Percentiles rank a stretch among this genome's conserved stretches.
Evolutionary conservation across 1,284 basidiomycete genomes (phyloP).

Genomic region (Fomes fomentarius): DNA sequence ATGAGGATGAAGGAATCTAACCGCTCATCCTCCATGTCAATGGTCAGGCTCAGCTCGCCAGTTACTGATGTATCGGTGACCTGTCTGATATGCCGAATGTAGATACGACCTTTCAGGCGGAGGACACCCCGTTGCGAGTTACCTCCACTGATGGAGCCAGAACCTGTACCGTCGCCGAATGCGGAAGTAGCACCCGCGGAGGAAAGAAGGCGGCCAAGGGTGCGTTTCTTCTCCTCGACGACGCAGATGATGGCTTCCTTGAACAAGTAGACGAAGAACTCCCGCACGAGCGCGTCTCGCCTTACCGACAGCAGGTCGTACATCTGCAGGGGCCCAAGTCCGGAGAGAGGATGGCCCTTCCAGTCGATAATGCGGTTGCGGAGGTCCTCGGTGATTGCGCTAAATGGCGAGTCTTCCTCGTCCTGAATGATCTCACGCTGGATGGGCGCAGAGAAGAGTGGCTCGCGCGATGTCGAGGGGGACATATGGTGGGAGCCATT

Average conservation of each 20-base stretch:
- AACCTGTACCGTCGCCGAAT: constrained; percentile 46
- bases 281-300: constrained; percentile 83
- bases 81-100: constrained; percentile 89
- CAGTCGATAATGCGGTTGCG: constrained; percentile 89
- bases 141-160: constrained; percentile 42
- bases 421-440: constrained; percentile 24
- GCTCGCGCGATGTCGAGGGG: constrained; percentile 31
- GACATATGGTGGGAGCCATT: constrained; percentile 27
- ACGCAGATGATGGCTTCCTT: constrained; percentile 96
- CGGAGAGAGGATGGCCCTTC: constrained; percentile 88
- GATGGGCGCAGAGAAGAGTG: constrained; percentile 13
- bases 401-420: constrained; percentile 70
- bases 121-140: constrained; percentile 74
- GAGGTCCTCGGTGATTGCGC: constrained; percentile 84
- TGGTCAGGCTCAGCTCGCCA: constrained; percentile 87
- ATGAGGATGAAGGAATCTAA: constrained; percentile 93
- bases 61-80: constrained; percentile 79
- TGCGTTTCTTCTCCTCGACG: constrained; percentile 88
- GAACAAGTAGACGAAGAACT: constrained; percentile 96
- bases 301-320: constrained; percentile 90
- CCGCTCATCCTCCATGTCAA: constrained; percentile 93
- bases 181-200: constrained; percentile 44
- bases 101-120: constrained; percentile 92
- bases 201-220: constrained; percentile 71
- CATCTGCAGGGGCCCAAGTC: constrained; percentile 87